Evolutionary conservation across 2,329 filamentous ascomycete genomes (phyloP).

Genomic region (Claviceps purpurea): DNA sequence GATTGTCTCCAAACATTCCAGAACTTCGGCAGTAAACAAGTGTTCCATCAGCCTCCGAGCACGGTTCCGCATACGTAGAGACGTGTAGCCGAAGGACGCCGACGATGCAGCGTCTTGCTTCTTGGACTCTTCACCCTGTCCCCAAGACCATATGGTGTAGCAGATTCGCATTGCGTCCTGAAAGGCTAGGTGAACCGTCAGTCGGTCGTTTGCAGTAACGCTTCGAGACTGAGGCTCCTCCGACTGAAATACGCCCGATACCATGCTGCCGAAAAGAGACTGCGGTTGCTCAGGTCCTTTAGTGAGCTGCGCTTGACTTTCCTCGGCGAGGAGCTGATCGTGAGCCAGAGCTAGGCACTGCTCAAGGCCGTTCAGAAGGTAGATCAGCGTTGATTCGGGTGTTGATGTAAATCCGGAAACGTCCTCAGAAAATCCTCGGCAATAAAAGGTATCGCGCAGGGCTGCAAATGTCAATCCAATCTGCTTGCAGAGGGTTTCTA

Average conservation of each 20-base stretch:
- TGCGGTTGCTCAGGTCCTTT: conserved; percentile 76
- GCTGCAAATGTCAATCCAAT: conserved; percentile 59
- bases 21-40: conserved; percentile 77
- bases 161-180: conserved; percentile 90
- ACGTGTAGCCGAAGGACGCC: conserved; percentile 83
- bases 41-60: conserved; percentile 82
- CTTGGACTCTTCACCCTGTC: conserved; percentile 45
- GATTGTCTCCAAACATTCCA: conserved; percentile 87
- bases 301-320: conserved; percentile 50
- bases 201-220: conserved; percentile 77
- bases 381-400: conserved; percentile 63
- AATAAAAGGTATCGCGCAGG: conserved; percentile 50
- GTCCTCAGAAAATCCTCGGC: conserved; percentile 6
- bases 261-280: conserved; percentile 88
- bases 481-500: conserved; percentile 76
- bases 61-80: conserved; percentile 78
- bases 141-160: conserved; percentile 93
- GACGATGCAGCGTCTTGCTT: conserved; percentile 52
- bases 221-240: conserved; percentile 66
- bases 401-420: conserved; percentile 8
- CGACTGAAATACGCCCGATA: conserved; percentile 75
- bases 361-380: conserved; percentile 86
- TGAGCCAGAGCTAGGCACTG: conserved; percentile 80
- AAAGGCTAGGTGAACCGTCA: conserved; percentile 91
- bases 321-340: conserved; percentile 65